A percentile compares a stretch with the other conserved stretches of the same genome.
phyloP scores from a whole-genome alignment of 2,329 filamentous ascomycete genomes.

The Aspergillus transmontanensis region DNA sequence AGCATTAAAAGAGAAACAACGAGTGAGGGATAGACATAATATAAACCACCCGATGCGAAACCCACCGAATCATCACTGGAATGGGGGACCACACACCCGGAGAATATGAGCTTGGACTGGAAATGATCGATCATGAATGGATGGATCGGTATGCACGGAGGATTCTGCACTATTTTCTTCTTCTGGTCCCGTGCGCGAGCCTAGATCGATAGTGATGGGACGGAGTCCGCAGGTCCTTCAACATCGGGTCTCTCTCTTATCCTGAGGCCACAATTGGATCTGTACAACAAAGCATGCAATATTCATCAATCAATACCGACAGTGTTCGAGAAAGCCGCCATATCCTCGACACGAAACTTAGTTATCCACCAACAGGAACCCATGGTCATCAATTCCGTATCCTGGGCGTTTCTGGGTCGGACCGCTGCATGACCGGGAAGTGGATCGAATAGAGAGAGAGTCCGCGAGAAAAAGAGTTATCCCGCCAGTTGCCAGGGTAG shows the following conservation, averaged over 20 bases:
- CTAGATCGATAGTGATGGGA: constrained; percentile 1
- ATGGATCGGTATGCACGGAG: constrained; percentile 17
- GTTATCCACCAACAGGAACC: constrained; percentile 5
- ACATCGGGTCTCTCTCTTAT: neutral
- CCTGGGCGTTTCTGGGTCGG: constrained; percentile 36
- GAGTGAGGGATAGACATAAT: constrained; percentile 1
- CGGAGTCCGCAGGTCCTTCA: neutral
- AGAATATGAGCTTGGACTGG: constrained; percentile 15
- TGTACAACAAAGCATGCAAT: neutral
- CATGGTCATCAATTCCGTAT: neutral
- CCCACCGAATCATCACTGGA: constrained; percentile 10
- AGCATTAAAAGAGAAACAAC: neutral
- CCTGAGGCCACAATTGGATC: constrained; percentile 1
- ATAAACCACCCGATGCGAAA: constrained; percentile 1
- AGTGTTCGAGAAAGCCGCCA: neutral
- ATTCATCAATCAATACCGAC: neutral
- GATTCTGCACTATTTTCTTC: constrained; percentile 21
- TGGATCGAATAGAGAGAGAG: constrained; percentile 28
- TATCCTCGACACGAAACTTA: neutral
- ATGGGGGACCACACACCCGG: constrained; percentile 4
- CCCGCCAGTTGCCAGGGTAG: neutral
- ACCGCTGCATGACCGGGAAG: constrained; percentile 41
- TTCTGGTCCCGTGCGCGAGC: constrained; percentile 21
- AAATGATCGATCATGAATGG: constrained; percentile 23
- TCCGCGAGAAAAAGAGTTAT: neutral